Base-by-base conservation (phyloP, 352 stramenopile species). In the Phytophthora pluvialis region DNA sequence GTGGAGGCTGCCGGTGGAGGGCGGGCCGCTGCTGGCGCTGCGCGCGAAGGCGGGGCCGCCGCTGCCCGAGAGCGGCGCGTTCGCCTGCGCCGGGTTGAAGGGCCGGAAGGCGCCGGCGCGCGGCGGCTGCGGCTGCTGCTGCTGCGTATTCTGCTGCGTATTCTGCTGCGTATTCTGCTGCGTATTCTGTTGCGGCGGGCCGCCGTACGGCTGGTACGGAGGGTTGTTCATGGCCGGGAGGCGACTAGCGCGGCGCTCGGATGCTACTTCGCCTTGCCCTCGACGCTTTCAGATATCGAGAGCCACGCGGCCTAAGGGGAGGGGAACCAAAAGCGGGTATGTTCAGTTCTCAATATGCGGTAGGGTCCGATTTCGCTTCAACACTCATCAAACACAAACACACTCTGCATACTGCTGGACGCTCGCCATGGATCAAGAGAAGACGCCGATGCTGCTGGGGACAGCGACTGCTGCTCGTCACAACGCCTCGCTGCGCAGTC, bases 121-220 rank as follows among this genome's bases (percentile, higher is more conserved):
- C 31, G 76, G 77, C 38, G 51, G 59, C 13, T 84, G 77, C 46
- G 66, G 64, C 40, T 65, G 70, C 11, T 33, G 58, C 44, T 66
- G 69, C n/a, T 80, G 64, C 45, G 21, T 21, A 21, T 73, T 63
- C 47, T 68, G 70, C 18, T 46, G 67, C 45, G 63, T 73, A 44
- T 80, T 73, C 51, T 73, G 68, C 58, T 64, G 77, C 25, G 59
- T n/a, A n/a, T 73, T 63, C 47, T 68, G 70, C 18, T 46, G 67
- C 45, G 63, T 73, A 44, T 80, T 73, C 51, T 73, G 68, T 56
- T 64, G 77, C 25, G 59, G 49, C 25, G 65, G 72, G 25, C 60
- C 78, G 51, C 81, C 83, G 67, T 84, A 90, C 60, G 77, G 72
- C 52, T 87, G 77, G 58, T 81, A 87, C 48, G 78, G 78, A 69